Base-by-base conservation (phyloP, 495 filamentous ascomycete genomes). In the Aspergillus olivimuriae region DNA sequence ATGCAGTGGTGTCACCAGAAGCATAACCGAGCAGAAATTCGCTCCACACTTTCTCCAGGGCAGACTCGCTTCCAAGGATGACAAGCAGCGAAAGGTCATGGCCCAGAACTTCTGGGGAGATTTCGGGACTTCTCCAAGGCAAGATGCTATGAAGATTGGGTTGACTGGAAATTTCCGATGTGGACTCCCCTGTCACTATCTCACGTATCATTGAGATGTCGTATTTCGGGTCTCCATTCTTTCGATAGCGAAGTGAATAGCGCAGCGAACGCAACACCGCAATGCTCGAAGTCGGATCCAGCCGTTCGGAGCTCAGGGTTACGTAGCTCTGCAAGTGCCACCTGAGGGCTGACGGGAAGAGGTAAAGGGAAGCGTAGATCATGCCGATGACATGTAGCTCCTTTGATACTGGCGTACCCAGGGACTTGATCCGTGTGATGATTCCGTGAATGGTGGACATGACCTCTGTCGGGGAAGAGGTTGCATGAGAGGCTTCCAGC, bases 391-490 rank as follows among this genome's bases (percentile, higher is more conserved):
- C 22, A 44, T 37, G 48, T 5, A 61, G 6, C 2, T 39, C 7
- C 3, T 21, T n/a, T 4, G 18, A 34, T 12, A 61, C 19, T 1
- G 21, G 39, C 0, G 48, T 41, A 2, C 43, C 24, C 12, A 60
- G 43, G 11, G 43, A 41, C 14, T 52, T 33, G 18, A 61, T 39
- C 38, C 65, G 59, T n/a, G 44, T 41, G 28, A 51, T 41, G 15
- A 66, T 51, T 11, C 55, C 62, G 42, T 53, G 57, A 15, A 69
- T 33, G 5, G 47, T 34, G 2, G 51, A 48, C 5, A 68, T 42
- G 18, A 68, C 51, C 14, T 69, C 66, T 6, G 46, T 38, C 31
- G 50, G 56, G 7, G 56, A 53, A 31, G 49, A 32, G 16, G 44
- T 14, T 2, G 23, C 46, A 38, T 58, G 45, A 39, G 44, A 56